Evolutionary conservation across 306 rosid species (phyloP).

Genomic region (Rubus parviflorus): DNA sequence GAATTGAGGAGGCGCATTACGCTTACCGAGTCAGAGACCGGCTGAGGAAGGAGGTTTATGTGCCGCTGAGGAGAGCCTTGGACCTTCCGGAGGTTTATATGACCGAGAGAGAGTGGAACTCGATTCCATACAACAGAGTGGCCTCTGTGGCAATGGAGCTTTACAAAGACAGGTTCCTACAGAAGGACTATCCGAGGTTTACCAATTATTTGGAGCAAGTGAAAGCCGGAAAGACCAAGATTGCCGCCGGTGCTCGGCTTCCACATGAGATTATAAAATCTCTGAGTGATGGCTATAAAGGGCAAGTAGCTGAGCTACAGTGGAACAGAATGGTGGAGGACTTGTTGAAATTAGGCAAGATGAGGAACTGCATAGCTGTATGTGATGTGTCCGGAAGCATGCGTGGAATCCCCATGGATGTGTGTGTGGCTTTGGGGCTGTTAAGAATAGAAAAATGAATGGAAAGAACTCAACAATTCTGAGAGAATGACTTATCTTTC

Average conservation of each 20-base stretch:
- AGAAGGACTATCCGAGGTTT: constrained; percentile 50
- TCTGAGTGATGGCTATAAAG: constrained; percentile 21
- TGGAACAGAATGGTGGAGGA: constrained; percentile 66
- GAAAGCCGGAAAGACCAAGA: constrained; percentile 35
- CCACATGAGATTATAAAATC: constrained; percentile 49
- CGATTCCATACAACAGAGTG: constrained; percentile 51
- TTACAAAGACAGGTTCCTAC: constrained; percentile 43
- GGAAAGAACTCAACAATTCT: too few species aligned
- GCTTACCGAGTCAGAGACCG: constrained; percentile 68
- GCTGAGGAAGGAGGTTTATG: constrained; percentile 55
- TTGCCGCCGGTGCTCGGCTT: constrained; percentile 58
- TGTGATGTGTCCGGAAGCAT: constrained; percentile 62
- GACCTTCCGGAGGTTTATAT: constrained; percentile 67
- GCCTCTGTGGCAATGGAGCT: constrained; percentile 53
- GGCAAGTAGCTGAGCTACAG: constrained; percentile 55
- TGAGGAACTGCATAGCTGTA: constrained; percentile 46
- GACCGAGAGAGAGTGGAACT: constrained; percentile 49
- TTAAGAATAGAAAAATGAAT: too few species aligned
- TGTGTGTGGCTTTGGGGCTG: constrained; percentile 50
- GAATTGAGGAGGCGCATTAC: constrained; percentile 61
- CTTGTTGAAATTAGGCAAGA: constrained; percentile 35
- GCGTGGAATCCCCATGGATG: constrained; percentile 43
- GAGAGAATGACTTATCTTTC: too few species aligned
- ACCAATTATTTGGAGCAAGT: constrained; percentile 39
- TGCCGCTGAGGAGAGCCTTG: constrained; percentile 53